phyloP scores from a whole-genome alignment of 805 yeast genomes.

The Schizosaccharomyces octosporus region DNA sequence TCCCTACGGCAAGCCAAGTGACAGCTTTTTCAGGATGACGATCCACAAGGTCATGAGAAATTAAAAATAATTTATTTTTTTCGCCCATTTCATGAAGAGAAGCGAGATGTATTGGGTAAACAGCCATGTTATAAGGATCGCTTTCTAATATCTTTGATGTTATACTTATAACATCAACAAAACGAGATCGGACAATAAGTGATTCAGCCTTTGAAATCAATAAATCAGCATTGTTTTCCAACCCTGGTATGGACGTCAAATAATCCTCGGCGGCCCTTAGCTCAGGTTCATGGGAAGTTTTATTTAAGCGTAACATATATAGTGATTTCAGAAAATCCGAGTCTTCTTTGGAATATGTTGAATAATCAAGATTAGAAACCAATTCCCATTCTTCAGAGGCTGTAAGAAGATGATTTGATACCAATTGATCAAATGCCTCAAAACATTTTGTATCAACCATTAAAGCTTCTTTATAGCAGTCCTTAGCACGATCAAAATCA shows the following conservation, averaged over 20 bases:
- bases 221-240: slow-evolving; percentile 47
- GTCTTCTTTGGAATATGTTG: slow-evolving; percentile 31
- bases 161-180: slow-evolving; percentile 44
- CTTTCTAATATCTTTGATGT: slow-evolving; percentile 27
- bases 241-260: slow-evolving; percentile 44
- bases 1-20: slow-evolving; percentile 83
- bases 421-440: slow-evolving; percentile 70
- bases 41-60: slow-evolving; percentile 71
- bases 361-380: slow-evolving; percentile 35
- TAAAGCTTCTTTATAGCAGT: slow-evolving; percentile 67
- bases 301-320: slow-evolving; percentile 53
- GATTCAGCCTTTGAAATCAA: slow-evolving; percentile 43
- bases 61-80: slow-evolving; percentile 49
- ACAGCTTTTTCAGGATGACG: slow-evolving; percentile 55
- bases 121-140: slow-evolving; percentile 29
- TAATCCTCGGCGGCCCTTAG: slow-evolving; percentile 34
- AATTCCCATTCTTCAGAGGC: slow-evolving; percentile 79
- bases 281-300: slow-evolving; percentile 10
- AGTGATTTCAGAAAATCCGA: slow-evolving; percentile 55
- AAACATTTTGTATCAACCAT: slow-evolving; percentile 71
- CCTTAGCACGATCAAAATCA: slow-evolving; percentile 65
- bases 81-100: slow-evolving; percentile 69
- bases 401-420: slow-evolving; percentile 45
- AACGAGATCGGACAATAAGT: slow-evolving; percentile 50
- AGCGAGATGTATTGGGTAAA: slow-evolving; percentile 57